Evolutionary conservation across 1,284 basidiomycete genomes (phyloP).

Genomic region (Entoloma clypeatum): DNA sequence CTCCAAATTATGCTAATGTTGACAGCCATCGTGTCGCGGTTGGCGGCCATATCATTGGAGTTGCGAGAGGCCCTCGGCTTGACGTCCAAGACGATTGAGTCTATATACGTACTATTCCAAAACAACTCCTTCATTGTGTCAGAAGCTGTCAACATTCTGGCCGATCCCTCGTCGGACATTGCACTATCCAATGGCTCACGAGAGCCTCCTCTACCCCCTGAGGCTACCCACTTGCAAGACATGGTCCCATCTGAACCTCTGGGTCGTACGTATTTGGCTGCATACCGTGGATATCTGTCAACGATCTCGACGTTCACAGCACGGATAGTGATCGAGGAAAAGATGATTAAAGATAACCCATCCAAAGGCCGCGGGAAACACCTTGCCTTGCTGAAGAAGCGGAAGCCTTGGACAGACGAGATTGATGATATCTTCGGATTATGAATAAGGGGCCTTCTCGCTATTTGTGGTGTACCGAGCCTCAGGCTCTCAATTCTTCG

Average conservation of each 20-base stretch:
- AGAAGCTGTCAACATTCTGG: no score
- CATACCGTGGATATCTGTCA: background rate
- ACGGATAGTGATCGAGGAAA: background rate
- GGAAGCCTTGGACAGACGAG: slow-evolving; percentile 46
- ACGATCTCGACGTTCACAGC: background rate
- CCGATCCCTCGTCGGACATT: no score
- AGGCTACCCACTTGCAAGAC: no score
- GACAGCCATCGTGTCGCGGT: slow-evolving; percentile 55
- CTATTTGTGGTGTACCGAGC: background rate
- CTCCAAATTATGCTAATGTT: slow-evolving; percentile 60
- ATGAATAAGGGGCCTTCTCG: slow-evolving; percentile 15
- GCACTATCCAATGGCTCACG: no score
- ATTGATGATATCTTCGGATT: slow-evolving; percentile 68
- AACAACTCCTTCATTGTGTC: no score
- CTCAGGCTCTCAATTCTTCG: background rate
- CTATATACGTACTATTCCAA: no score
- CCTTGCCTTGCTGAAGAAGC: slow-evolving; percentile 22
- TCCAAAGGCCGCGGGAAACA: slow-evolving; percentile 1
- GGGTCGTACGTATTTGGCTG: no score
- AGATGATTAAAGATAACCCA: no score
- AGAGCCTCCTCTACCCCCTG: no score
- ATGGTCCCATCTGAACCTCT: no score
- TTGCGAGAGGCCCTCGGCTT: slow-evolving; percentile 39
- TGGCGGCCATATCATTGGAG: slow-evolving; percentile 45
- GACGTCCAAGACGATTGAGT: no score